Evolutionary conservation across 768 basidiomycete species (phyloP).

Genomic region (Dendrothele bispora): DNA sequence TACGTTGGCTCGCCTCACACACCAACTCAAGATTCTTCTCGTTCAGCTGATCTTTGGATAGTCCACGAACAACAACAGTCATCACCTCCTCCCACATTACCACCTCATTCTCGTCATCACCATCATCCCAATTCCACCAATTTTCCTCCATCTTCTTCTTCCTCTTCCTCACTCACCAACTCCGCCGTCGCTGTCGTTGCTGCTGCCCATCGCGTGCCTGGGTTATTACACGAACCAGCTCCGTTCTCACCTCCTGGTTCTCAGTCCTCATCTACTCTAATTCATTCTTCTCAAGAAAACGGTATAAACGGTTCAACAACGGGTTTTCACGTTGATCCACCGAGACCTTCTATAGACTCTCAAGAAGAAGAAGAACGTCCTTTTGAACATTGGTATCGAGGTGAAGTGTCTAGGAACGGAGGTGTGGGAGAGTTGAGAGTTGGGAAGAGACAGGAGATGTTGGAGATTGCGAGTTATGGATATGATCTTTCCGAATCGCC

Average conservation of each 20-base stretch:
- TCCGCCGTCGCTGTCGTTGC: too few relatives aligned
- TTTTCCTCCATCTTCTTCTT: too few relatives aligned
- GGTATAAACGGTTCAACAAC: too few relatives aligned
- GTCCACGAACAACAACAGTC: slow-evolving; percentile 3
- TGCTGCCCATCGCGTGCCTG: too few relatives aligned
- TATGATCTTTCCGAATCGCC: slow-evolving; percentile 37
- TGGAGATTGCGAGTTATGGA: slow-evolving; percentile 86
- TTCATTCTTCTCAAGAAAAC: slow-evolving; percentile 30
- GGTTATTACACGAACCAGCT: slow-evolving; percentile 61
- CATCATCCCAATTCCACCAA: too few relatives aligned
- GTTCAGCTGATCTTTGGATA: slow-evolving; percentile 6
- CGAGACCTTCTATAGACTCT: slow-evolving; percentile 62
- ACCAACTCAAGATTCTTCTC: background rate
- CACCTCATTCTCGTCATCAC: too few relatives aligned
- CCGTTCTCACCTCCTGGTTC: slow-evolving; percentile 51
- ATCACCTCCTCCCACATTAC: too few relatives aligned
- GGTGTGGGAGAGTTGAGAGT: slow-evolving; percentile 85
- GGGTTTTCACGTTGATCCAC: slow-evolving; percentile 29
- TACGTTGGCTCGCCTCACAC: slow-evolving; percentile 14
- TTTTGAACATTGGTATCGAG: slow-evolving; percentile 90
- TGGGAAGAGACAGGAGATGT: slow-evolving; percentile 76
- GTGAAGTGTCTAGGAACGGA: slow-evolving; percentile 82
- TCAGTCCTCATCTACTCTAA: slow-evolving; percentile 44
- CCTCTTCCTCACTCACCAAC: too few relatives aligned
- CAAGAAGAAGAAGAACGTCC: slow-evolving; percentile 80